Percentiles rank a stretch among this genome's conserved stretches.
These are phyloP conservation scores for Colletotrichum chlorophyti DNA, from an alignment of 2,329 filamentous ascomycete genomes.

Conservation along the genomic window DNA sequence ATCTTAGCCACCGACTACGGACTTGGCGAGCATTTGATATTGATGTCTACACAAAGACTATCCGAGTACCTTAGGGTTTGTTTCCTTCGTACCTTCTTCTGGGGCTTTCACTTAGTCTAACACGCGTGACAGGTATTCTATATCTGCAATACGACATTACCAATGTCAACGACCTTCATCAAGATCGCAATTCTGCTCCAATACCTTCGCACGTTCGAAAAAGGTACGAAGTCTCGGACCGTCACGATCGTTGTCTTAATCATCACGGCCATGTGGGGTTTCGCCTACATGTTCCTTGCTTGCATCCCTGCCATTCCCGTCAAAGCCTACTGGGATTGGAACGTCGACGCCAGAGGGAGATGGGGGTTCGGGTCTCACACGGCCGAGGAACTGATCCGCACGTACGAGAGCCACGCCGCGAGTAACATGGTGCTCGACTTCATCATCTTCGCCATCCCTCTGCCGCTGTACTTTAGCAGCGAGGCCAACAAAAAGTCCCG, in stretches of 20 bases:
- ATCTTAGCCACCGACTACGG: neutral
- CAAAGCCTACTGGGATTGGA: slow-evolving; percentile 40
- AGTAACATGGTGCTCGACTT: slow-evolving; percentile 41
- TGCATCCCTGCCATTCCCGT: slow-evolving; percentile 42
- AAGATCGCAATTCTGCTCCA: slow-evolving; percentile 32
- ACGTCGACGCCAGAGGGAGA: slow-evolving; percentile 1
- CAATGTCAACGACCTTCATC: slow-evolving; percentile 29
- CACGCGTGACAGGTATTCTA: slow-evolving; percentile 25
- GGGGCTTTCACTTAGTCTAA: no score
- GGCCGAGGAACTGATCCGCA: slow-evolving; percentile 32
- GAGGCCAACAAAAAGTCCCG: slow-evolving; percentile 37
- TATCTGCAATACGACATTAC: slow-evolving; percentile 27
- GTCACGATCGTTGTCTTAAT: slow-evolving; percentile 32
- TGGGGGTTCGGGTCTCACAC: slow-evolving; percentile 40
- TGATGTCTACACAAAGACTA: neutral
- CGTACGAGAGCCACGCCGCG: slow-evolving; percentile 36
- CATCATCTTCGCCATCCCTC: slow-evolving; percentile 38
- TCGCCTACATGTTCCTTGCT: slow-evolving; percentile 37
- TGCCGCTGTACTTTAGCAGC: slow-evolving; percentile 38
- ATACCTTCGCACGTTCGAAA: slow-evolving; percentile 29
- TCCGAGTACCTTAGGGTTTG: slow-evolving; percentile 1
- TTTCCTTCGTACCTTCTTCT: no score
- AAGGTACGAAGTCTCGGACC: slow-evolving; percentile 10
- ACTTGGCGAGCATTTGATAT: slow-evolving; percentile 7
- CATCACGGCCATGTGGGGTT: slow-evolving; percentile 38